Conservation (phyloP, 192 early-diverging fungal species). For the Backusella australiensis region DNA sequence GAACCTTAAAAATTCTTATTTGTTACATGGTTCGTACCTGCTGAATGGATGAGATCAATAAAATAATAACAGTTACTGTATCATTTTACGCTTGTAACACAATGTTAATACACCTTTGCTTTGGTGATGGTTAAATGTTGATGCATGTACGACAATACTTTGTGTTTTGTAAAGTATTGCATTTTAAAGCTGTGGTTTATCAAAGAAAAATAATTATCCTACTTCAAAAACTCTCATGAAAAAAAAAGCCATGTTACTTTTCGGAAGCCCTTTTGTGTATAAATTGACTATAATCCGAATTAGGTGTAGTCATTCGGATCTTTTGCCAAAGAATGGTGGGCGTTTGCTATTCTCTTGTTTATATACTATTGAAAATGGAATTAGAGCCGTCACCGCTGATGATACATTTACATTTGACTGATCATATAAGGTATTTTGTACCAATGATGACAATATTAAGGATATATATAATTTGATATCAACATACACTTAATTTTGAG, state of each 20-base stretch:
- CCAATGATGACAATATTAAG: background rate
- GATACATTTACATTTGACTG: background rate
- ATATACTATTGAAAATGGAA: background rate
- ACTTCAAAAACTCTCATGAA: no score
- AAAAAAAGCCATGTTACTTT: no score
- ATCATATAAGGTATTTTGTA: background rate
- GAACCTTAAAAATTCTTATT: no score
- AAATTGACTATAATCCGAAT: background rate
- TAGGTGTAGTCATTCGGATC: background rate
- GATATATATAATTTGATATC: background rate
- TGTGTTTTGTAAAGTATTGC: background rate
- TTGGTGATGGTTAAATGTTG: background rate
- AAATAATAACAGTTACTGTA: no score
- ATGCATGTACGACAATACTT: background rate
- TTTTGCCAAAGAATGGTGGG: background rate
- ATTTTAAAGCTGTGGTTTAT: background rate
- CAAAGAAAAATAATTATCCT: no score
- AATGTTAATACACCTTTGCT: no score
- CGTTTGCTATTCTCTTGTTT: background rate
- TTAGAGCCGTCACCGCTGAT: background rate
- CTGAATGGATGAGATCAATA: no score
- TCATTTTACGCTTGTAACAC: no score
- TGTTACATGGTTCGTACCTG: no score
- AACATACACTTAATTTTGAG: background rate
- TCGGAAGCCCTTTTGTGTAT: no score